Evolutionary conservation across 768 basidiomycete genomes (phyloP).

Genomic region (Nidularia pulvinata): DNA sequence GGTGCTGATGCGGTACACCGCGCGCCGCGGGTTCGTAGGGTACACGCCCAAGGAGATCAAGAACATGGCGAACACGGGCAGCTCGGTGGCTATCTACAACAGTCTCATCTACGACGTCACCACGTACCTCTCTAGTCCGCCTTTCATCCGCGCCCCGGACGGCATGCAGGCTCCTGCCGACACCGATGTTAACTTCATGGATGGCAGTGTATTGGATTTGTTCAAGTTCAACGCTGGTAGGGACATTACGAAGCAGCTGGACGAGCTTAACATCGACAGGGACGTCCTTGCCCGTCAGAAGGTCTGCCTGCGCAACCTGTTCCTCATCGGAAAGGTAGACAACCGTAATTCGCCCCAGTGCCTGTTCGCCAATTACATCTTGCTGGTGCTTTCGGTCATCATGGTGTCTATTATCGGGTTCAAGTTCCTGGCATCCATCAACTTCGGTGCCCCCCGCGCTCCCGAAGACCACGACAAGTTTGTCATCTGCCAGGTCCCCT

Average conservation of each 20-base stretch:
- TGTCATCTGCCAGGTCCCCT: conserved; percentile 96
- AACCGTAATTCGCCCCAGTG: conserved; percentile 92
- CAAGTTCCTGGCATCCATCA: conserved; percentile 93
- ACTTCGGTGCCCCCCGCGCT: conserved; percentile 76
- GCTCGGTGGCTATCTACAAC: conserved; percentile 84
- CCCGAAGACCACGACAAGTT: conserved; percentile 98
- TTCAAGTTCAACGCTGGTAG: conserved; percentile 75
- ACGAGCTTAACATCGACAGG: conserved; percentile 59
- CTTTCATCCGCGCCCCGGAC: conserved; percentile 47
- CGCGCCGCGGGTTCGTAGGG: conserved; percentile 88
- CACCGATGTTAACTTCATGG: conserved; percentile 67
- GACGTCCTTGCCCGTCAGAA: conserved; percentile 71
- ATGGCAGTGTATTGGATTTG: conserved; percentile 62
- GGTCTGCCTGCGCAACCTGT: conserved; percentile 91
- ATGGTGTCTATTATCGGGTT: conserved; percentile 97
- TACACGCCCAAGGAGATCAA: conserved; percentile 76
- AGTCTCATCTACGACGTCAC: conserved; percentile 88
- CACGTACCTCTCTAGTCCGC: conserved; percentile 72
- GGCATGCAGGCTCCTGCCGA: conserved; percentile 40
- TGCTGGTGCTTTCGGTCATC: conserved; percentile 84
- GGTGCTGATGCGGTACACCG: conserved; percentile 90
- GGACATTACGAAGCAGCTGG: conserved; percentile 79
- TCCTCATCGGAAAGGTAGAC: conserved; percentile 91
- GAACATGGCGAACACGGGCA: conserved; percentile 61
- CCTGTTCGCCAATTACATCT: conserved; percentile 87